Evolutionary conservation across 2,329 filamentous ascomycete species (phyloP).

Genomic region (Xylaria sp.): DNA sequence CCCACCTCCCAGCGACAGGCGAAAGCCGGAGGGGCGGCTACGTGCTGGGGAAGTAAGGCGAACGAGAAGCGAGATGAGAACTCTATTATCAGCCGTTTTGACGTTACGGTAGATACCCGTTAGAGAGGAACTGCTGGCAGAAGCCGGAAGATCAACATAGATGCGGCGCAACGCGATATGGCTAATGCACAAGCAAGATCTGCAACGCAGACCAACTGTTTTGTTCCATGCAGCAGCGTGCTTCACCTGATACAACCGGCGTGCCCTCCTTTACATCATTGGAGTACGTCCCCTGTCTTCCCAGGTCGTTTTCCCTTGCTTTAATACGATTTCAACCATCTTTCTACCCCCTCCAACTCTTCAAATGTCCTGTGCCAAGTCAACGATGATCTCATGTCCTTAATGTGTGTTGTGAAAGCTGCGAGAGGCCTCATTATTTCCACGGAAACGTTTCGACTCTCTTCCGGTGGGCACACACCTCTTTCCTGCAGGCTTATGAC

Average conservation of each 20-base stretch:
- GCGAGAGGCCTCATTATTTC: constrained; percentile 15
- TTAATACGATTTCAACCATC: not conserved
- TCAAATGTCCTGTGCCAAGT: constrained; percentile 28
- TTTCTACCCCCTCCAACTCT: constrained; percentile 15
- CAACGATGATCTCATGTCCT: constrained; percentile 19
- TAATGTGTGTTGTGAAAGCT: constrained; percentile 20
- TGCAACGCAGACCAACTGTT: constrained; percentile 24
- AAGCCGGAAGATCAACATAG: constrained; percentile 11
- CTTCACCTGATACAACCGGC: constrained; percentile 35
- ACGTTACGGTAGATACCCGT: constrained; percentile 14
- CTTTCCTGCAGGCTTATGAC: constrained; percentile 6
- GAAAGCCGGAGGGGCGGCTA: constrained; percentile 13
- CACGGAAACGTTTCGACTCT: not conserved
- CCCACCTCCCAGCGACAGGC: constrained; percentile 1
- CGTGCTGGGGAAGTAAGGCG: constrained; percentile 27
- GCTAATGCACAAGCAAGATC: constrained; percentile 25
- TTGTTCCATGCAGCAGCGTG: constrained; percentile 29
- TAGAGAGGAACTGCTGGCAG: constrained; percentile 4
- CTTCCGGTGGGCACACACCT: constrained; percentile 4
- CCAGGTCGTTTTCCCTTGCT: constrained; percentile 6
- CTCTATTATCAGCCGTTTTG: constrained; percentile 27
- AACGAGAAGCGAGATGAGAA: constrained; percentile 34
- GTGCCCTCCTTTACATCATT: constrained; percentile 21
- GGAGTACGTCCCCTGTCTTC: constrained; percentile 12
- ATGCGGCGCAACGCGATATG: constrained; percentile 14